Evolutionary conservation across 2,329 filamentous ascomycete genomes (phyloP).

Genomic region (Monilinia aucupariae): DNA sequence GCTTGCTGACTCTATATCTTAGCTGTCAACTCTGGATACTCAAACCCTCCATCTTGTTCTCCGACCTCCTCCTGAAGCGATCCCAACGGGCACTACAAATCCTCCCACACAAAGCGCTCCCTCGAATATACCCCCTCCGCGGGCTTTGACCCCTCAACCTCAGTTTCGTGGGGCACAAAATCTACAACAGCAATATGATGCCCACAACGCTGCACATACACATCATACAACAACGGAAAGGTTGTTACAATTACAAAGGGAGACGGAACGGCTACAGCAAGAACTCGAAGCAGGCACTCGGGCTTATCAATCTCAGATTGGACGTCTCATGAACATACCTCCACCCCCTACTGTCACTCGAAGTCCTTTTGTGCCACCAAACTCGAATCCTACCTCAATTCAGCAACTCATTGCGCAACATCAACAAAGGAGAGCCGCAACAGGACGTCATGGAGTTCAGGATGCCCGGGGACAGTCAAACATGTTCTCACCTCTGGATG

Average conservation of each 20-base stretch:
- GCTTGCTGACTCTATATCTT: constrained; percentile 15
- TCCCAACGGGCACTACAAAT: constrained; percentile 13
- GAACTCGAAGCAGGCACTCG: constrained; percentile 29
- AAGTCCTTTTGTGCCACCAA: constrained; percentile 5
- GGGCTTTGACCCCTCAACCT: constrained; percentile 15
- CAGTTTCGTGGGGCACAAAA: constrained; percentile 25
- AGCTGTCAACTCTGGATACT: constrained; percentile 43
- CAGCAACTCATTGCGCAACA: constrained; percentile 14
- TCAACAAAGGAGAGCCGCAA: constrained; percentile 23
- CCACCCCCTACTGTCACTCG: constrained; percentile 1
- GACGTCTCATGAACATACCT: constrained; percentile 5
- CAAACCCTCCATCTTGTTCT: constrained; percentile 52
- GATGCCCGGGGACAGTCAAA: constrained; percentile 20
- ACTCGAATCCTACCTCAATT: constrained; percentile 5
- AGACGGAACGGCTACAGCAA: constrained; percentile 41
- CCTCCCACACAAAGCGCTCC: constrained; percentile 8
- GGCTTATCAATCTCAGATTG: constrained; percentile 7
- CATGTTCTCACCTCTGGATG: constrained; percentile 21
- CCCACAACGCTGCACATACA: constrained; percentile 24
- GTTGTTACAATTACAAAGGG: constrained; percentile 44
- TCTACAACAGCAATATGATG: constrained; percentile 27
- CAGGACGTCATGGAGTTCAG: constrained; percentile 27
- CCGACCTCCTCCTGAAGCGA: constrained; percentile 34
- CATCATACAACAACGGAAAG: constrained; percentile 37
- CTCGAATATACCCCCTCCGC: background rate